Conservation (phyloP, 805 yeast genomes). For the Barnettozyma californica region DNA sequence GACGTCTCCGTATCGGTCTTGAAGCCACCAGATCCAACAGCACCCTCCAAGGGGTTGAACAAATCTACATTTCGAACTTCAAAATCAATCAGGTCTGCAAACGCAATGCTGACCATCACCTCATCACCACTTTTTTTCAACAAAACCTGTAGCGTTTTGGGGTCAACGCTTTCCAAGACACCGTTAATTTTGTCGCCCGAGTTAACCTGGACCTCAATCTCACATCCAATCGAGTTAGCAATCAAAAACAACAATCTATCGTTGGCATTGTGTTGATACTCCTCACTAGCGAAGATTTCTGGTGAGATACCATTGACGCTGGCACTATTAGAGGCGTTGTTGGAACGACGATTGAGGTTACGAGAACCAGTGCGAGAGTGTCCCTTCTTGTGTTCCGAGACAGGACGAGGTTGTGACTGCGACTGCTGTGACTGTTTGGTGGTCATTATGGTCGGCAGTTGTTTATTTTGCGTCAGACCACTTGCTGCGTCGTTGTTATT, state of each 20-base stretch:
- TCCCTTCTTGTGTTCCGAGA: slow-evolving; percentile 5
- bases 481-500: background rate
- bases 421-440: slow-evolving; percentile 1
- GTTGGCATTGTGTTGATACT: slow-evolving; percentile 28
- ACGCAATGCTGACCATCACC: slow-evolving; percentile 23
- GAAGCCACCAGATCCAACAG: slow-evolving; percentile 58
- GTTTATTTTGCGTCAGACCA: background rate
- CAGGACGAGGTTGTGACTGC: slow-evolving; percentile 4
- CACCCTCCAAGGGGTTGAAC: slow-evolving; percentile 9
- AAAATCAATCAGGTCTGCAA: slow-evolving; percentile 35
- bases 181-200: slow-evolving; percentile 62
- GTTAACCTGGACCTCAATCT: slow-evolving; percentile 51
- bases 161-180: slow-evolving; percentile 52
- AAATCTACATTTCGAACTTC: slow-evolving; percentile 33
- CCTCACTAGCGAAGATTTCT: slow-evolving; percentile 19
- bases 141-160: slow-evolving; percentile 30
- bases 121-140: slow-evolving; percentile 28
- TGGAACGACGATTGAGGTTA: slow-evolving; percentile 10
- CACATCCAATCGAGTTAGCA: slow-evolving; percentile 54
- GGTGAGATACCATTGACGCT: slow-evolving; percentile 5
- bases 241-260: slow-evolving; percentile 54
- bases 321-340: slow-evolving; percentile 3
- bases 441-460: slow-evolving; percentile 3
- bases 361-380: slow-evolving; percentile 17
- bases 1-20: slow-evolving; percentile 80